These are phyloP conservation scores for Penicillium antarcticum DNA, from an alignment of 495 filamentous ascomycete genomes.

Conservation along the genomic window DNA sequence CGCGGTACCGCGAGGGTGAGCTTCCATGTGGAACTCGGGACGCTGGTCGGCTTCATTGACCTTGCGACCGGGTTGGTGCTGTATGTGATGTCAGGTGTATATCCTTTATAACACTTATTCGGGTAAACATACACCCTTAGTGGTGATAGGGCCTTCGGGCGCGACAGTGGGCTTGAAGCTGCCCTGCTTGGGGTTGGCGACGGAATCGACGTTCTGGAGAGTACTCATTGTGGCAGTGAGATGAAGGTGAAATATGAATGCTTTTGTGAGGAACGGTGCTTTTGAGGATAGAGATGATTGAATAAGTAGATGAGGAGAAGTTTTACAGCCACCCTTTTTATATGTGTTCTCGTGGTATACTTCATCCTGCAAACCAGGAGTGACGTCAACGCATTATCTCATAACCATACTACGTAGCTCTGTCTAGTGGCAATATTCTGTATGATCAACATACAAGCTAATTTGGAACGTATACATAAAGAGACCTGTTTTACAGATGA, in stretches of 20 bases:
- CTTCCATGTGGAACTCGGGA: slow-evolving; percentile 62
- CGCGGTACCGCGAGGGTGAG: slow-evolving; percentile 61
- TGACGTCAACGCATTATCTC: no score
- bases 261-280: not conserved
- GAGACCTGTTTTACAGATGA: no score
- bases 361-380: no score
- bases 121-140: slow-evolving; percentile 48
- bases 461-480: not conserved
- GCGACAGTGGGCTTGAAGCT: slow-evolving; percentile 35
- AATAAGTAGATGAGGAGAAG: no score
- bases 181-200: slow-evolving; percentile 38
- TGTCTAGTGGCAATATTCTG: no score
- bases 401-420: no score
- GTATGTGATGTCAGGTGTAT: slow-evolving; percentile 8
- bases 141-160: slow-evolving; percentile 49
- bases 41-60: slow-evolving; percentile 54
- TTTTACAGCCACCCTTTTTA: no score
- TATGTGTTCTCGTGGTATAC: no score
- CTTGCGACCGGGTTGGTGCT: slow-evolving; percentile 66
- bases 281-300: no score
- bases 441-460: no score
- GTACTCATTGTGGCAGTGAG: slow-evolving; percentile 47
- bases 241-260: no score
- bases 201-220: slow-evolving; percentile 48
- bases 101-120: not conserved